Evolutionary conservation across 1,139 yeast species (phyloP), one percentile per base, ranked within the genome.

Genomic region (Debaryomyces psychrophilus): DNA sequence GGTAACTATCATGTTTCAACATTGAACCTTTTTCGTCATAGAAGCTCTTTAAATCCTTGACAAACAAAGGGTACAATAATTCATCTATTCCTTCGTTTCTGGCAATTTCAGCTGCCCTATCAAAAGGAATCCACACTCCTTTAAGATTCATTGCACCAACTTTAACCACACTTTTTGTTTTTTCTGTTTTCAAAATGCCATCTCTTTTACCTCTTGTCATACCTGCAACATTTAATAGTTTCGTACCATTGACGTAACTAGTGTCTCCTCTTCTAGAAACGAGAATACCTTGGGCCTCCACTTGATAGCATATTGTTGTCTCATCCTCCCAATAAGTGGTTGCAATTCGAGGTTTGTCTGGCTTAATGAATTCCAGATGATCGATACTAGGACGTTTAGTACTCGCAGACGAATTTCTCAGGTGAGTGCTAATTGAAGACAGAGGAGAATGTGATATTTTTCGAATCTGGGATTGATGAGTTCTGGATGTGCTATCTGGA

Each of bases 131-230:
- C 84, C 84, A 79, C 1, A 79, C 82, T 0, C 78, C 84, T 53
- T 79, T 79, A 51, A 79, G 64, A 52, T 75, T 75, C 81, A 79
- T 79, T 2, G 78, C 68, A 0, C 84, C 84, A 8, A 71, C 69
- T 51, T 77, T 77, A 14, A 79, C 77, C 0, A 79, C 83, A 20
- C 57, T 62, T 31, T 78, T 65, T 3, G 60, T 57, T 50, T 68
- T 71, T 51, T 79, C 84, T 2, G 76, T 62, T 51, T 79, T 79
- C 38, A 79, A 73, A 52, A 93, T 87, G 9, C 98, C 97, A 67
- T 92, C 99, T 54, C 99, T 79, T 53, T 96, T 85, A 11, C 99
- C 99, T 53, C 99, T 79, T 9, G 97, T 90, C 93, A 93, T 88
- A 47, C 90, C 93, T 9, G 97, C 93, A 22, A 90, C 97, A 63